A percentile compares a stretch with the other conserved stretches of the same genome.
Conservation (phyloP, 768 basidiomycete genomes). For the Boletellus emodensis region DNA sequence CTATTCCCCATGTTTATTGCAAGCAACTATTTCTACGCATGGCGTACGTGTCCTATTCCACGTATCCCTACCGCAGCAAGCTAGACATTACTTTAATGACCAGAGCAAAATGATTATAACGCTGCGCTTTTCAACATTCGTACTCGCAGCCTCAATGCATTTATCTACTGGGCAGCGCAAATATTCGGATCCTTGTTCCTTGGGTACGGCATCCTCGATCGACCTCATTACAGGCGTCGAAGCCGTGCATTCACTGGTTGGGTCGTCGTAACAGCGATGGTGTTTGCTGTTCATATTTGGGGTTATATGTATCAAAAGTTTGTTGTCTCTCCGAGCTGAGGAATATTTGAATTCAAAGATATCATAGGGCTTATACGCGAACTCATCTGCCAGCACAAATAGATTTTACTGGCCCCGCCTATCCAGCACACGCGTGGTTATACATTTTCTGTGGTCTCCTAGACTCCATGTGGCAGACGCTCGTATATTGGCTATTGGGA, state of each 20-base stretch:
- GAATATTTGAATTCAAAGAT: too few relatives aligned
- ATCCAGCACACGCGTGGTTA: conserved; percentile 55
- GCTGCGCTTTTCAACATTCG: conserved; percentile 75
- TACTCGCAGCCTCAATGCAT: conserved; percentile 72
- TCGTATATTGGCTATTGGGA: conserved; percentile 81
- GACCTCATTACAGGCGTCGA: conserved; percentile 51
- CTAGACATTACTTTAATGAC: not conserved
- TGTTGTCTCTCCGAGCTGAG: too few relatives aligned
- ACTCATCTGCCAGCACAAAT: conserved; percentile 39
- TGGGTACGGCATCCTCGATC: conserved; percentile 62
- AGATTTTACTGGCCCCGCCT: conserved; percentile 56
- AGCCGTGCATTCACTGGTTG: conserved; percentile 70
- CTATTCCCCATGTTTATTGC: conserved; percentile 85
- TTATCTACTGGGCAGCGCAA: conserved; percentile 77
- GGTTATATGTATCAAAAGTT: conserved; percentile 75
- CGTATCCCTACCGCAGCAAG: not conserved
- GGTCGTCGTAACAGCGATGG: conserved; percentile 57
- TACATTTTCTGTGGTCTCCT: conserved; percentile 74
- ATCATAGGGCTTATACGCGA: conserved; percentile 50
- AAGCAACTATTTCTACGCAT: conserved; percentile 82
- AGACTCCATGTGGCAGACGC: conserved; percentile 85
- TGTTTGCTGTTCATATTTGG: conserved; percentile 73
- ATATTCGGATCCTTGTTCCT: conserved; percentile 74
- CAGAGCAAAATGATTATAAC: conserved; percentile 82
- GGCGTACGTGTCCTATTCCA: conserved; percentile 49